Evolutionary conservation across 2,329 filamentous ascomycete species (phyloP).

Genomic region (Cladosporium velox): DNA sequence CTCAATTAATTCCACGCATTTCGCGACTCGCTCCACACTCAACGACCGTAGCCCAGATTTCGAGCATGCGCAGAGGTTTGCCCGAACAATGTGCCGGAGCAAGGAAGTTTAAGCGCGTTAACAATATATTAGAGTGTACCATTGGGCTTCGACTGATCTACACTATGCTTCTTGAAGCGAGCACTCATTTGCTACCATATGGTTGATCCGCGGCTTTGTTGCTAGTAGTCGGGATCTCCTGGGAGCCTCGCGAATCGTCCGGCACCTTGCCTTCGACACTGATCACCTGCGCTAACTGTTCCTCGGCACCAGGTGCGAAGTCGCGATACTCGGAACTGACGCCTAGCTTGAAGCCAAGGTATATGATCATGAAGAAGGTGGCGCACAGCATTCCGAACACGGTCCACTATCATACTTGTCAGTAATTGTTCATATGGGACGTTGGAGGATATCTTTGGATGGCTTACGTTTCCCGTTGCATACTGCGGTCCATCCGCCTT

Average conservation of each 20-base stretch:
- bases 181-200: constrained; percentile 2
- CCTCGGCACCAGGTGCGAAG: constrained; percentile 18
- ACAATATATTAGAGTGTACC: neutral
- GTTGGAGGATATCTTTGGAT: neutral
- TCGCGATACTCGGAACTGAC: constrained; percentile 23
- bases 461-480: constrained; percentile 23
- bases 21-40: neutral
- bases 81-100: neutral
- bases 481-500: constrained; percentile 21
- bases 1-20: neutral
- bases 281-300: constrained; percentile 17
- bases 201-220: constrained; percentile 17
- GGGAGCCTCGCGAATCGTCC: constrained; percentile 16
- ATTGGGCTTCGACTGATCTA: constrained; percentile 2
- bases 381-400: constrained; percentile 23
- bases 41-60: neutral
- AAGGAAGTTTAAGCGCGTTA: neutral
- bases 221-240: constrained; percentile 12
- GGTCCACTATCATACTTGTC: constrained; percentile 20
- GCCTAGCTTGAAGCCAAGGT: constrained; percentile 23
- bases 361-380: constrained; percentile 21
- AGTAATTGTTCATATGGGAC: neutral
- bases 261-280: constrained; percentile 17
- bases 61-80: neutral
- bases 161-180: constrained; percentile 10